These are phyloP conservation scores for Blastobotrys capitulatus DNA, from an alignment of 1,139 yeast genomes.

Conservation along the genomic window DNA sequence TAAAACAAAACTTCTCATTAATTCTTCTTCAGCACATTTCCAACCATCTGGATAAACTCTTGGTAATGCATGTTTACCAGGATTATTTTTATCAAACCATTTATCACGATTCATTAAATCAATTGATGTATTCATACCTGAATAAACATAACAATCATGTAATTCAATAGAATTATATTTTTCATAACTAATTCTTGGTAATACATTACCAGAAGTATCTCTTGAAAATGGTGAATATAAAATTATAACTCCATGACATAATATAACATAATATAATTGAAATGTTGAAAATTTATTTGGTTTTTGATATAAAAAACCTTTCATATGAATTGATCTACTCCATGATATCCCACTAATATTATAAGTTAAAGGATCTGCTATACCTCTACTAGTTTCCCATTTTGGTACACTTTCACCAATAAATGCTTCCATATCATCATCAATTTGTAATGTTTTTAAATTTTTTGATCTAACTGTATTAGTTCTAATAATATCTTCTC, in stretches of 20 bases:
- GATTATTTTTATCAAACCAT: conserved; percentile 43
- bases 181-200: conserved; percentile 22
- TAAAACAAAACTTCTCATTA: conserved; percentile 66
- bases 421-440: conserved; percentile 55
- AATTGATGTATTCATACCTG: conserved; percentile 56
- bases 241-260: conserved; percentile 64
- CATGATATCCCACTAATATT: conserved; percentile 55
- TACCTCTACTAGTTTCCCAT: conserved; percentile 52
- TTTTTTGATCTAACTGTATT: conserved; percentile 44
- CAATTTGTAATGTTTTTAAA: conserved; percentile 42
- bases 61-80: conserved; percentile 58
- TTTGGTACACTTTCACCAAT: conserved; percentile 45
- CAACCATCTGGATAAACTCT: conserved; percentile 77
- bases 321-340: conserved; percentile 50
- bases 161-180: conserved; percentile 44
- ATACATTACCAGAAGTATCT: conserved; percentile 28
- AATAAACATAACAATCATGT: conserved; percentile 64
- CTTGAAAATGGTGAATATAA: conserved; percentile 44
- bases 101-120: conserved; percentile 51
- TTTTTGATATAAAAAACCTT: conserved; percentile 65
- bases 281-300: conserved; percentile 64
- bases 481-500: conserved; percentile 39
- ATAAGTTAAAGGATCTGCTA: conserved; percentile 48
- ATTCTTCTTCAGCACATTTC: conserved; percentile 73
- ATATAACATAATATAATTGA: conserved; percentile 52